Base-by-base conservation (phyloP, 148 eudicot species). In the Polygonum aviculare region DNA sequence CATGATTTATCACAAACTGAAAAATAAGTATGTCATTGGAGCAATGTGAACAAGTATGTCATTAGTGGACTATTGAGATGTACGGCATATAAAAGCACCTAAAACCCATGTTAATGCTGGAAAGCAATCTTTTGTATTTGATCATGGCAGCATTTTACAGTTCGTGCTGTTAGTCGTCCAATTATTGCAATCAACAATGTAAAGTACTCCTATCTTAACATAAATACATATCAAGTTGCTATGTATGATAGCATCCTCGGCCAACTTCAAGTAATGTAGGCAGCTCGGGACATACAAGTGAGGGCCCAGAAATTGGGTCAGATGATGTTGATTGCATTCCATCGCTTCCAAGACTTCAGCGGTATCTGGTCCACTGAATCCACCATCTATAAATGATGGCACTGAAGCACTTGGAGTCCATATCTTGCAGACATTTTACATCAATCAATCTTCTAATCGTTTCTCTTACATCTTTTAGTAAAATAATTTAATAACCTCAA, bases 351-450 rank as follows among this genome's bases (percentile, higher is more conserved):
- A 81, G 49, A 88, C 85, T 77, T 89, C 82, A 55, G 84, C 84
- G 74, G 86, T 78, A 78, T 89, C 97, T 38, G 90, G 89, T 77
- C 93, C 94, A 36, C 83, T 83, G 41, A 90, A 77, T 55, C 93
- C 94, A 81, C 89, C 90, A 69, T 89, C 87, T 74, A 87, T 90
- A 83, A 77, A 67, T 47, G 97, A 90, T 33, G 72, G 45, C 41
- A 94, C 89, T 62, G 74, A 85, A 35, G 88, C 83, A 82, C 91
- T 83, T 39, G 99, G 98, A 47, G 92, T 85, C 99, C 99, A 95
- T 79, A 95, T 89, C 99, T 95, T 79, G 16, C 36, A 85, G 79
- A 51, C 67, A 84, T 54, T 49, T 15, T 18, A 49, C 31, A 48
- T 38, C 7, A 38, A 14, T 67, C 7, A 67, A 12, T 35, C 10